A percentile compares a stretch with the other conserved stretches of the same genome.
These are phyloP conservation scores for Trametes elegans DNA, from an alignment of 768 basidiomycete species.

Conservation along the genomic window DNA sequence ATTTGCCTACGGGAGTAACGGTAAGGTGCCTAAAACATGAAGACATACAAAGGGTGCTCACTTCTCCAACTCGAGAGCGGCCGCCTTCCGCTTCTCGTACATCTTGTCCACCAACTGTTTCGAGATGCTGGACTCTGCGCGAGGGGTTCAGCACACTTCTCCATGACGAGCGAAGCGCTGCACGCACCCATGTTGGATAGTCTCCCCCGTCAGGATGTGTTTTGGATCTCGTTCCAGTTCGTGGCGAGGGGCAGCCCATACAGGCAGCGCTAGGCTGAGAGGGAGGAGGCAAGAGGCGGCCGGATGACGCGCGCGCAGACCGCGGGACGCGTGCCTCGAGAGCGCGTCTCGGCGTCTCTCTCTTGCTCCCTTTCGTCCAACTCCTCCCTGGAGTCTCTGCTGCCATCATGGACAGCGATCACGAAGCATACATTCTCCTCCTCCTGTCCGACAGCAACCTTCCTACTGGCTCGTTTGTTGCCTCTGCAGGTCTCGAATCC, in stretches of 20 bases:
- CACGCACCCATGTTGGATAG: slow-evolving; percentile 24
- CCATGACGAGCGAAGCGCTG: neutral
- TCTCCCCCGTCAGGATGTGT: neutral
- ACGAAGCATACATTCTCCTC: slow-evolving; percentile 69
- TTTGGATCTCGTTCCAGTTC: neutral
- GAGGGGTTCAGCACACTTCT: neutral
- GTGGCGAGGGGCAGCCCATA: slow-evolving; percentile 4
- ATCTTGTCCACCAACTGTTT: slow-evolving; percentile 89
- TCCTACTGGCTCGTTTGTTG: slow-evolving; percentile 95
- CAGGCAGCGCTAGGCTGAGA: neutral
- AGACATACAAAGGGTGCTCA: slow-evolving; percentile 33
- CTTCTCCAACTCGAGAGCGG: slow-evolving; percentile 96
- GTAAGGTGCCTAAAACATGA: neutral
- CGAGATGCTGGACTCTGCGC: slow-evolving; percentile 67
- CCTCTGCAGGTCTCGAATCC: slow-evolving; percentile 91
- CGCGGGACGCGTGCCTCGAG: slow-evolving; percentile 11
- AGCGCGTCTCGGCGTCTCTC: slow-evolving; percentile 19
- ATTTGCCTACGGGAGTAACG: slow-evolving; percentile 56
- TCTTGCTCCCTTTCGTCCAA: slow-evolving; percentile 3
- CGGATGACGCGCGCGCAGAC: slow-evolving; percentile 16
- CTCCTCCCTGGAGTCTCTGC: neutral
- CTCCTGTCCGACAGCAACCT: slow-evolving; percentile 90
- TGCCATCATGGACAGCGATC: slow-evolving; percentile 34
- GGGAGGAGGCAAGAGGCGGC: neutral
- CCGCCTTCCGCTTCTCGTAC: slow-evolving; percentile 95